Percentiles rank a stretch among this genome's conserved stretches.
These are phyloP conservation scores for Alternaria dauci DNA, from an alignment of 2,329 filamentous ascomycete species.

Conservation along the genomic window DNA sequence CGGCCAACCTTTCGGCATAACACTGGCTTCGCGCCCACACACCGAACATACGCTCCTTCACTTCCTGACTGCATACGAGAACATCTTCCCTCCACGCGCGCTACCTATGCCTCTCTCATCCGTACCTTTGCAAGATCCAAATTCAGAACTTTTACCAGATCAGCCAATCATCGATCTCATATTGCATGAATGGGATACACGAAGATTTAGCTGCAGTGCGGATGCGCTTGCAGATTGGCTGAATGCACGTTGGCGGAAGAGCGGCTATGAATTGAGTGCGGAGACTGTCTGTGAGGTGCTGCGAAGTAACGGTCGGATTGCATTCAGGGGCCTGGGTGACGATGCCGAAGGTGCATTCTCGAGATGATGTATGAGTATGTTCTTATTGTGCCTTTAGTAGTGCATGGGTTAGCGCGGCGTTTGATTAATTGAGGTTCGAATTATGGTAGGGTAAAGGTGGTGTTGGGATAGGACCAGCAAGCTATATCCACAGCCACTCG, in stretches of 20 bases:
- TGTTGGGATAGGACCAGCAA: not conserved
- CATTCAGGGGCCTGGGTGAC: constrained; percentile 48
- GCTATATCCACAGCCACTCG: not conserved
- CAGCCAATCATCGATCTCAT: constrained; percentile 46
- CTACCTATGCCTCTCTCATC: constrained; percentile 40
- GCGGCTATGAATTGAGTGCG: constrained; percentile 44
- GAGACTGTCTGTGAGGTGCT: constrained; percentile 49
- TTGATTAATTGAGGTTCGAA: too few species aligned
- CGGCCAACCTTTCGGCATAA: constrained; percentile 49
- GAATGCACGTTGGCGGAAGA: constrained; percentile 47
- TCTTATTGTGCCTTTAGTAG: not conserved
- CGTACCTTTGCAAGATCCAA: constrained; percentile 39
- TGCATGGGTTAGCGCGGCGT: constrained; percentile 10
- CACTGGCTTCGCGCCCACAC: constrained; percentile 42
- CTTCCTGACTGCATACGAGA: constrained; percentile 50
- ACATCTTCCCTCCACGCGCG: constrained; percentile 45
- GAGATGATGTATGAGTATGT: constrained; percentile 12
- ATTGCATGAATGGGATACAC: constrained; percentile 46
- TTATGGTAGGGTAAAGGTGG: not conserved
- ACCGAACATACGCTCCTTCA: constrained; percentile 46
- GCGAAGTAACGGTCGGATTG: constrained; percentile 45
- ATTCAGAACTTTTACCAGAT: constrained; percentile 41
- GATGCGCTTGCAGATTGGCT: constrained; percentile 49
- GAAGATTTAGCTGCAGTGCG: constrained; percentile 41
- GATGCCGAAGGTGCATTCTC: constrained; percentile 45